Conservation (phyloP, 345 rosid species). For the Nasturtium officinale region DNA sequence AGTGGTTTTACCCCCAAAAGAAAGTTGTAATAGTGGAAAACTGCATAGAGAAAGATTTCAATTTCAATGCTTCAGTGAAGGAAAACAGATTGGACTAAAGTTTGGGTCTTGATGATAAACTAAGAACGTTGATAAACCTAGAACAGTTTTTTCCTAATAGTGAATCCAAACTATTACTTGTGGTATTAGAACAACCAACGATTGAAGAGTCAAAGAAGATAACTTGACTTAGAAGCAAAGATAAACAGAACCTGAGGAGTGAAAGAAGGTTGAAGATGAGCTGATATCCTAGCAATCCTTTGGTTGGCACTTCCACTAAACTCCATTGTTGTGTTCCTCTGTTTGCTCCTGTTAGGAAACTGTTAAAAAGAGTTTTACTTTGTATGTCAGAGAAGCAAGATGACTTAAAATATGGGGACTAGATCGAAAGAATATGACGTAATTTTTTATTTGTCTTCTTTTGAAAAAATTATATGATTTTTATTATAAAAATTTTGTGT, state of each 20-base stretch:
- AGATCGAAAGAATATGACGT: constrained; percentile 55
- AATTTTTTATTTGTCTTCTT: not conserved
- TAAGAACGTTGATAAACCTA: not conserved
- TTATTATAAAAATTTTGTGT: constrained; percentile 37
- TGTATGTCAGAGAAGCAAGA: constrained; percentile 34
- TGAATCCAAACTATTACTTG: constrained; percentile 10
- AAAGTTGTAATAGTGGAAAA: too few relatives aligned
- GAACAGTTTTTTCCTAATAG: not conserved
- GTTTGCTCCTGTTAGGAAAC: constrained; percentile 15
- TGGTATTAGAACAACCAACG: not conserved
- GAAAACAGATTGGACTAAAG: too few relatives aligned
- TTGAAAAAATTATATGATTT: not conserved
- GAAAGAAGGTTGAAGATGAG: constrained; percentile 63
- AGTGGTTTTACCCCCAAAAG: too few relatives aligned
- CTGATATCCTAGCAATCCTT: constrained; percentile 63
- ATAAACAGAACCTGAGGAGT: constrained; percentile 51
- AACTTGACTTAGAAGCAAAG: constrained; percentile 25
- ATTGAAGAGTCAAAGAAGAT: constrained; percentile 13
- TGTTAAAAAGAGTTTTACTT: constrained; percentile 13
- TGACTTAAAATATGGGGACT: constrained; percentile 42
- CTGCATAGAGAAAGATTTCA: too few relatives aligned
- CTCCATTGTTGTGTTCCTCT: constrained; percentile 49
- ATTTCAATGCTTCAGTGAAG: too few relatives aligned
- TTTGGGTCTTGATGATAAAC: too few relatives aligned
- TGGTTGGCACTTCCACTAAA: constrained; percentile 50